Evolutionary conservation across 768 basidiomycete genomes (phyloP).

Genomic region (Pleurotus giganteus): DNA sequence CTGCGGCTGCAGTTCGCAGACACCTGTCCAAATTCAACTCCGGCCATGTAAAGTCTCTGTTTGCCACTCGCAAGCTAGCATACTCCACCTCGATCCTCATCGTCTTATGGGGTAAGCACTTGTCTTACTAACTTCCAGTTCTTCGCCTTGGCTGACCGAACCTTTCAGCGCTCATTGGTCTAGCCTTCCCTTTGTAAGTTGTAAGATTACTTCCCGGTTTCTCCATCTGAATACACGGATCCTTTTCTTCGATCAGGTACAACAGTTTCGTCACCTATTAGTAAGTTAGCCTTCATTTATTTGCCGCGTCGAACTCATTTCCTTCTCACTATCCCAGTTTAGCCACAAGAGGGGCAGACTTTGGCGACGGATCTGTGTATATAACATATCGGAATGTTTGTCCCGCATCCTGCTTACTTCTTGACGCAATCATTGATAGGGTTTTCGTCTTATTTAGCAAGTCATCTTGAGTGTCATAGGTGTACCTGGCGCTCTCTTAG

Average conservation of each 20-base stretch:
- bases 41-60: conserved; percentile 56
- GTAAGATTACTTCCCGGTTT: conserved; percentile 34
- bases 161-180: conserved; percentile 62
- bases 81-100: conserved; percentile 65
- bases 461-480: conserved; percentile 57
- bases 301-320: background rate
- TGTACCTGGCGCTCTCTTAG: conserved; percentile 54
- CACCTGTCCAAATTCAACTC: conserved; percentile 31
- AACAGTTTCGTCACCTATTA: conserved; percentile 56
- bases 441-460: conserved; percentile 34
- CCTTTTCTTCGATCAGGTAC: conserved; percentile 26
- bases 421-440: background rate
- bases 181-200: conserved; percentile 69
- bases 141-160: background rate
- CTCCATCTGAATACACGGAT: conserved; percentile 15
- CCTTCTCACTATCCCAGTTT: conserved; percentile 30
- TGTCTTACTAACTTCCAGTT: background rate
- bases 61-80: conserved; percentile 60
- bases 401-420: background rate
- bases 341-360: conserved; percentile 43
- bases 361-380: conserved; percentile 52
- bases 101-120: conserved; percentile 42
- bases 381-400: conserved; percentile 54
- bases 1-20: conserved; percentile 29
- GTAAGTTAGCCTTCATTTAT: conserved; percentile 27